phyloP scores from a whole-genome alignment of 108 stramenopile genomes.

The Cyclostephanos invisitatus region DNA sequence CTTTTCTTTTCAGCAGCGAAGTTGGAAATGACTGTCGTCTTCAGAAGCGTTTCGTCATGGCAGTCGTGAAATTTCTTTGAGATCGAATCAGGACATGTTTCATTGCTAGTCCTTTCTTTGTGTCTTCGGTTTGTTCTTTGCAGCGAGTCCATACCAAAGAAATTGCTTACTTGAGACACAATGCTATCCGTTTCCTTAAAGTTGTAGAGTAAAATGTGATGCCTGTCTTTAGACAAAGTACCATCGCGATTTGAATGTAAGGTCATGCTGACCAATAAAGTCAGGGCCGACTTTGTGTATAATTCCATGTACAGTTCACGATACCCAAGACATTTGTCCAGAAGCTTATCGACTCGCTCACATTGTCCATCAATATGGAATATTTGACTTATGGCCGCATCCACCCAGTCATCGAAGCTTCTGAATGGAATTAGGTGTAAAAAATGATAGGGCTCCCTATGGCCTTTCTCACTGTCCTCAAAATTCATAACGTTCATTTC shows the following conservation, averaged over 20 bases:
- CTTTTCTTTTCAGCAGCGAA: slow-evolving; percentile 16
- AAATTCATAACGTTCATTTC: slow-evolving; percentile 29
- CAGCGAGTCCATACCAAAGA: slow-evolving; percentile 23
- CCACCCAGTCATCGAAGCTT: slow-evolving; percentile 40
- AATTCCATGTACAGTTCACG: slow-evolving; percentile 39
- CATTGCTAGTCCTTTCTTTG: slow-evolving; percentile 16
- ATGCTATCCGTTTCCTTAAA: slow-evolving; percentile 26
- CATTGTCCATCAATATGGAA: slow-evolving; percentile 28
- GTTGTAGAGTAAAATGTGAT: slow-evolving; percentile 40
- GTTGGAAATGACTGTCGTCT: slow-evolving; percentile 16
- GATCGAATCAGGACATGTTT: slow-evolving; percentile 24
- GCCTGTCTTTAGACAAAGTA: slow-evolving; percentile 16
- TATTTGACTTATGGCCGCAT: slow-evolving; percentile 35
- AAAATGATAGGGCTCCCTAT: slow-evolving; percentile 25
- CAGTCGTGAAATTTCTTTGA: slow-evolving; percentile 33
- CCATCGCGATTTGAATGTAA: slow-evolving; percentile 10
- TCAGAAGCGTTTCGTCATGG: slow-evolving; percentile 27
- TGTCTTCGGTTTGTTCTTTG: slow-evolving; percentile 7
- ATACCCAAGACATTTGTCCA: slow-evolving; percentile 39
- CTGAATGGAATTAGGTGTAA: slow-evolving; percentile 36
- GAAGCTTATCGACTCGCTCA: slow-evolving; percentile 19
- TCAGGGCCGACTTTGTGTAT: slow-evolving; percentile 32
- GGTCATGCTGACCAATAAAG: slow-evolving; percentile 24
- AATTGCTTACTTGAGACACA: slow-evolving; percentile 18
- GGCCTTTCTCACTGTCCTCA: not conserved